Base-by-base conservation (phyloP, 768 basidiomycete species). In the Lentinula guzmanii region DNA sequence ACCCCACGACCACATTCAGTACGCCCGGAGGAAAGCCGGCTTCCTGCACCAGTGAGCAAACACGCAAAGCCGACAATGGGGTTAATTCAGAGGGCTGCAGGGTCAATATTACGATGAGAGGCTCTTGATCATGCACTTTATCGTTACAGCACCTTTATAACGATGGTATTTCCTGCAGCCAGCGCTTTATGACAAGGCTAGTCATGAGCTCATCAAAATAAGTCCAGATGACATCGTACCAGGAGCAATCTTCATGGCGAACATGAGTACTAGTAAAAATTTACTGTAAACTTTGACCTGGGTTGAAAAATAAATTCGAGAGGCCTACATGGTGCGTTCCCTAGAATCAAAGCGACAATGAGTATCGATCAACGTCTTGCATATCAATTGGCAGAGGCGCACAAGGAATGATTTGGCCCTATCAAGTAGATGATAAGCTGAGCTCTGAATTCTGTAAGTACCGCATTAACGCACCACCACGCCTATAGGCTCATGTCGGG, bases 1-100 rank as follows among this genome's bases (percentile, higher is more conserved):
- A 86, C 16, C 91, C 91, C 0, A 80, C 82, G 46, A 95, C 69
- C 62, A 91, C 74, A 71, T 94, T 93, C 64, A 95, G 79, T 39
- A 88, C 87, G 60, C 59, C 59, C 8, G 59, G 51, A 21, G 85
- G 85, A 70, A 85, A 82, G 37, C 83, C 84, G 3, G 82, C 85
- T 67, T 86, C 77, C 50, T 74, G 69, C 63, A 80, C 75, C 55
- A 86, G 75, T 33, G 77, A 70, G 54, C 69, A 68, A 53, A 76
- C 65, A 61, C 70, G 70, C 55, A 85, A 72, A 31, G 84, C 82
- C 34, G 83, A 76, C 24, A 84, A 72, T 7, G 85, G 82, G 7
- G 85, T 85, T 61, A 82, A 72, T 68, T 85, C 84, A 21, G 84
- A 85, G 4, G 86, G 84, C 74, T 60, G 10, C 15, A 21, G 16